Evolutionary conservation across 768 basidiomycete species (phyloP).

Genomic region (Mycena rebaudengoi): DNA sequence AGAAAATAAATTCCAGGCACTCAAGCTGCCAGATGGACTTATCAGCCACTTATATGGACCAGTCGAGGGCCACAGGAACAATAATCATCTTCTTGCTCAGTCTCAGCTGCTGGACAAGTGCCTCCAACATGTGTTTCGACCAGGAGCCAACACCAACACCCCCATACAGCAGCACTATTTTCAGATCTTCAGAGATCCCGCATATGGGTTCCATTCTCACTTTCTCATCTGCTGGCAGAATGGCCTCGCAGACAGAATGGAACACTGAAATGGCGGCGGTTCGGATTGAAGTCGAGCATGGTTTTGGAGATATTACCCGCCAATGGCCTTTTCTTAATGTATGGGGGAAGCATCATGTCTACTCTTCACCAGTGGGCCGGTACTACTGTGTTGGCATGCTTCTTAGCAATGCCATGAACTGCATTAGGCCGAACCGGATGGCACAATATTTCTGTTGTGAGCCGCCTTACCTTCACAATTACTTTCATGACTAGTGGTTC

Average conservation of each 20-base stretch:
- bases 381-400: constrained; percentile 37
- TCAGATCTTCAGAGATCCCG: constrained; percentile 36
- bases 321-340: constrained; percentile 36
- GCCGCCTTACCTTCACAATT: too few relatives aligned
- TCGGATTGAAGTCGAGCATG: constrained; percentile 37
- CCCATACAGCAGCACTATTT: constrained; percentile 7
- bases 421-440: constrained; percentile 32
- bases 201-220: constrained; percentile 29
- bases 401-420: constrained; percentile 34
- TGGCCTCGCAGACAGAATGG: constrained; percentile 22
- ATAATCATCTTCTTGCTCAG: constrained; percentile 23
- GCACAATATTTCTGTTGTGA: too few relatives aligned
- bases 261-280: constrained; percentile 35
- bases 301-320: constrained; percentile 30
- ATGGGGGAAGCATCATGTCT: constrained; percentile 29
- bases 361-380: constrained; percentile 27
- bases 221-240: constrained; percentile 17
- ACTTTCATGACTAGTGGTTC: too few relatives aligned
- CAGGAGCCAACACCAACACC: constrained; percentile 10
- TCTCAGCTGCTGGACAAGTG: constrained; percentile 16
- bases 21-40: constrained; percentile 35
- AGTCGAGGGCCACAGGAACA: constrained; percentile 25
- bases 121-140: neutral
- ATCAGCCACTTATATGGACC: constrained; percentile 36
- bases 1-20: constrained; percentile 37